phyloP scores from a whole-genome alignment of 2,329 filamentous ascomycete species.

The Fusarium metavorans region DNA sequence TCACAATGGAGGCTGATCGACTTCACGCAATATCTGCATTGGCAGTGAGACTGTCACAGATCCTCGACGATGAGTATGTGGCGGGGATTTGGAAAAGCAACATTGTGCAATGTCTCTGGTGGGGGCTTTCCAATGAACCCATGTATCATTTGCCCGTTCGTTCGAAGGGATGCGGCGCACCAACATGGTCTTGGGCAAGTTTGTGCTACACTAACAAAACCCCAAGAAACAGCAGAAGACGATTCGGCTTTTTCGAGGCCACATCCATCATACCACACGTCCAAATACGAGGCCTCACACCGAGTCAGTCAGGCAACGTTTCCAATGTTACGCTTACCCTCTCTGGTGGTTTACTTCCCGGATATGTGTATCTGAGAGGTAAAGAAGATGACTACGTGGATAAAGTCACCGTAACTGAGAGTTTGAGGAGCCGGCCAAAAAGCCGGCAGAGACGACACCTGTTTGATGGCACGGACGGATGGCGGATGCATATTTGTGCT shows the following conservation, averaged over 20 bases:
- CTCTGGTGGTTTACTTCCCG: background rate
- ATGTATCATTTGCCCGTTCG: background rate
- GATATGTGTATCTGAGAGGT: background rate
- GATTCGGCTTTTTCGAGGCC: background rate
- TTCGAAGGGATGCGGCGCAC: background rate
- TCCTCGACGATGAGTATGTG: background rate
- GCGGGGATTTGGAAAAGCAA: background rate
- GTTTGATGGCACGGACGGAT: background rate
- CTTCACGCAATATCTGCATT: background rate
- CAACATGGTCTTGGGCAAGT: background rate
- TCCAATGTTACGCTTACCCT: background rate
- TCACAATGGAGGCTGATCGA: background rate
- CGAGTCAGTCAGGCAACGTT: background rate
- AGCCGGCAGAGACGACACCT: background rate
- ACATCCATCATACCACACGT: background rate
- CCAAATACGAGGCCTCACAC: background rate
- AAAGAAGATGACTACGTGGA: background rate
- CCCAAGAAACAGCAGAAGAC: background rate
- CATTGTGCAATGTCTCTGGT: background rate
- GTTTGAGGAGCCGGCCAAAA: background rate
- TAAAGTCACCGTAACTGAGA: background rate
- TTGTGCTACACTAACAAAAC: background rate
- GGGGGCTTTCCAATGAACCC: background rate
- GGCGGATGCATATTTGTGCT: background rate
- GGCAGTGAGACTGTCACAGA: background rate